Evolutionary conservation across 2,329 filamentous ascomycete species (phyloP).

Genomic region (Ascosphaera aggregata): DNA sequence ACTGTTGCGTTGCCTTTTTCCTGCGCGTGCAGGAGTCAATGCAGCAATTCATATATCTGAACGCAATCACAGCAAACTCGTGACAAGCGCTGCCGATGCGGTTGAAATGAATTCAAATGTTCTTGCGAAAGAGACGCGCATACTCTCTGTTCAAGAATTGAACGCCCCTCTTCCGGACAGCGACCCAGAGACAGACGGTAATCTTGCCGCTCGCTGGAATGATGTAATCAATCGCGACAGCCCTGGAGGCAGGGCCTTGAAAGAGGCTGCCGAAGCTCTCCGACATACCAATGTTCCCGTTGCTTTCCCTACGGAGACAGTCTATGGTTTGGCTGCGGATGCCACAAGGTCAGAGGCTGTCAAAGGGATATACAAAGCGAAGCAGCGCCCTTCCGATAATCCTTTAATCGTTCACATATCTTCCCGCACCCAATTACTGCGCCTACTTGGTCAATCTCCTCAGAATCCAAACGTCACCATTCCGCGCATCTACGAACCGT

Average conservation of each 20-base stretch:
- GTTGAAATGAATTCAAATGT: background rate
- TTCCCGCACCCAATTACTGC: slow-evolving; percentile 52
- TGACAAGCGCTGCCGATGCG: background rate
- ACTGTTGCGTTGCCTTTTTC: background rate
- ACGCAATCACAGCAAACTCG: background rate
- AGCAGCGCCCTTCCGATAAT: slow-evolving; percentile 80
- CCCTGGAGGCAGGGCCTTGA: slow-evolving; percentile 28
- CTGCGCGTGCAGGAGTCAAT: background rate
- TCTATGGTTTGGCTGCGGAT: slow-evolving; percentile 92
- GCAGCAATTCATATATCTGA: background rate
- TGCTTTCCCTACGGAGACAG: slow-evolving; percentile 91
- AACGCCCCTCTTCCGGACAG: slow-evolving; percentile 12
- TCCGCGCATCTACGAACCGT: slow-evolving; percentile 49
- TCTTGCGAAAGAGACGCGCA: slow-evolving; percentile 9
- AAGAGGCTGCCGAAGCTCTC: slow-evolving; percentile 42
- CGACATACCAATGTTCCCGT: slow-evolving; percentile 49
- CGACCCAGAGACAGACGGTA: slow-evolving; percentile 5
- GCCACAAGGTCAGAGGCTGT: slow-evolving; percentile 69
- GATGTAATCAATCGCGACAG: slow-evolving; percentile 15
- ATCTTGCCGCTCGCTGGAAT: slow-evolving; percentile 18
- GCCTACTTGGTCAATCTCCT: slow-evolving; percentile 26
- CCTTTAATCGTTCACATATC: slow-evolving; percentile 84
- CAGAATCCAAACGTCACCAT: slow-evolving; percentile 19
- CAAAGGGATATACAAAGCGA: slow-evolving; percentile 75
- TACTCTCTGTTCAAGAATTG: slow-evolving; percentile 16